These are phyloP conservation scores for Conringia planisiliqua DNA, from an alignment of 345 rosid genomes.

Conservation along the genomic window DNA sequence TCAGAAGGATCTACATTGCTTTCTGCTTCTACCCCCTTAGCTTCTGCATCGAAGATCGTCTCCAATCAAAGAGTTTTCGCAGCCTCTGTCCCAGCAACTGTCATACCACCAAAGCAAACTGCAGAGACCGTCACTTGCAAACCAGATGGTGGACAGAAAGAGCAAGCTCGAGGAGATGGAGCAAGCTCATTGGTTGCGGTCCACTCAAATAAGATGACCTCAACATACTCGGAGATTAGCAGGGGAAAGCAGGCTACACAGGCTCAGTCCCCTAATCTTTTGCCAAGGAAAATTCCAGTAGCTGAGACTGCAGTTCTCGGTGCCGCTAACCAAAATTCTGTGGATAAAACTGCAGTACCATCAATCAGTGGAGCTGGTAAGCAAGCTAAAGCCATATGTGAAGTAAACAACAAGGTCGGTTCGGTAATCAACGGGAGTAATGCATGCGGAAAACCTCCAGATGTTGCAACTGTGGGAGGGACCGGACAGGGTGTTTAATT, in stretches of 20 bases:
- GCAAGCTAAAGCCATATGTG: conserved; percentile 22
- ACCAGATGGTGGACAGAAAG: conserved; percentile 24
- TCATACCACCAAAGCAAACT: conserved; percentile 30
- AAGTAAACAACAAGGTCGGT: conserved; percentile 21
- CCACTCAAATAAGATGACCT: conserved; percentile 24
- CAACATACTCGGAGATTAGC: conserved; percentile 26
- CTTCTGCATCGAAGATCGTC: conserved; percentile 18
- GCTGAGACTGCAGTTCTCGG: conserved; percentile 14
- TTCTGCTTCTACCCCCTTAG: conserved; percentile 30
- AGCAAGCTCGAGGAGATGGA: conserved; percentile 28
- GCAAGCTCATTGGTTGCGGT: conserved; percentile 4
- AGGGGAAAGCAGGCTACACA: conserved; percentile 21
- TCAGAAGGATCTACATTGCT: conserved; percentile 34
- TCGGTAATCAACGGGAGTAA: not conserved
- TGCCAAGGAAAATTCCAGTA: conserved; percentile 14
- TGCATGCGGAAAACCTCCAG: conserved; percentile 20
- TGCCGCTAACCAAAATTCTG: conserved; percentile 14
- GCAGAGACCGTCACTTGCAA: conserved; percentile 29
- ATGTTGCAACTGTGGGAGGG: conserved; percentile 24
- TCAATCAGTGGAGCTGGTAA: conserved; percentile 6
- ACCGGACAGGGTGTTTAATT: conserved; percentile 32
- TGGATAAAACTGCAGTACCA: conserved; percentile 15
- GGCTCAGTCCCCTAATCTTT: conserved; percentile 21
- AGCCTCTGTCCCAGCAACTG: conserved; percentile 22
- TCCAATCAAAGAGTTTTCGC: conserved; percentile 32